These are phyloP conservation scores for Apiospora saccharicola DNA, from an alignment of 2,329 filamentous ascomycete genomes.

Conservation along the genomic window DNA sequence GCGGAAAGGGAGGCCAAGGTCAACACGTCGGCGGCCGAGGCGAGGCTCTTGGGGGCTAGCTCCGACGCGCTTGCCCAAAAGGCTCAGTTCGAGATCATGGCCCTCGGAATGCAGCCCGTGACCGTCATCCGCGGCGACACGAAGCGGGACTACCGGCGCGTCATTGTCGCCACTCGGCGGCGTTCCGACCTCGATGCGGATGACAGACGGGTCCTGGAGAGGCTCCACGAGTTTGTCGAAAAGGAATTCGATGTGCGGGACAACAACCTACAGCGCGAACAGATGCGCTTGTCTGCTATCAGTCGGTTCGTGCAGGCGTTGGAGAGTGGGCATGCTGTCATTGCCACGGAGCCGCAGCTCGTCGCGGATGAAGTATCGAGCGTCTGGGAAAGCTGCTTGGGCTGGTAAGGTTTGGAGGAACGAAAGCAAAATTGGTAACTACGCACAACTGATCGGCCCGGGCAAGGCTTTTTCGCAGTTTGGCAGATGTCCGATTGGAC, in stretches of 20 bases:
- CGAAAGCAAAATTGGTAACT: no score
- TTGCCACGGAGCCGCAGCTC: conserved; percentile 5
- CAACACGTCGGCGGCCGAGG: not conserved
- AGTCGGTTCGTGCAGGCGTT: conserved; percentile 5
- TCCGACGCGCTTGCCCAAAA: not conserved
- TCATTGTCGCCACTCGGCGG: not conserved
- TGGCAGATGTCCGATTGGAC: not conserved
- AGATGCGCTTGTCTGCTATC: conserved; percentile 4
- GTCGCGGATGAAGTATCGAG: not conserved
- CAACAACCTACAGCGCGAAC: not conserved
- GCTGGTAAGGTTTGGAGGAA: not conserved
- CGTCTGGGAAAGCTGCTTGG: conserved; percentile 12
- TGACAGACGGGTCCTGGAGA: not conserved
- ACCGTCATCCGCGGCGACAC: not conserved
- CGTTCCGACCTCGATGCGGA: not conserved
- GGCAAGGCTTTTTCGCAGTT: not conserved
- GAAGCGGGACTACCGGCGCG: not conserved
- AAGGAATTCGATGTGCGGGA: not conserved
- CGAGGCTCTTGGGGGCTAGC: not conserved
- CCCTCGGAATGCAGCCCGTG: not conserved
- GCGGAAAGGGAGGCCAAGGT: not conserved
- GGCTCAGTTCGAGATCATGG: not conserved
- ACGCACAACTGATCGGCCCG: not conserved
- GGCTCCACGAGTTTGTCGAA: not conserved
- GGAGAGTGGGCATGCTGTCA: not conserved